Evolutionary conservation across 2,329 filamentous ascomycete genomes (phyloP), one percentile per base, ranked within the genome.

Genomic region (Curvularia verruculosa): DNA sequence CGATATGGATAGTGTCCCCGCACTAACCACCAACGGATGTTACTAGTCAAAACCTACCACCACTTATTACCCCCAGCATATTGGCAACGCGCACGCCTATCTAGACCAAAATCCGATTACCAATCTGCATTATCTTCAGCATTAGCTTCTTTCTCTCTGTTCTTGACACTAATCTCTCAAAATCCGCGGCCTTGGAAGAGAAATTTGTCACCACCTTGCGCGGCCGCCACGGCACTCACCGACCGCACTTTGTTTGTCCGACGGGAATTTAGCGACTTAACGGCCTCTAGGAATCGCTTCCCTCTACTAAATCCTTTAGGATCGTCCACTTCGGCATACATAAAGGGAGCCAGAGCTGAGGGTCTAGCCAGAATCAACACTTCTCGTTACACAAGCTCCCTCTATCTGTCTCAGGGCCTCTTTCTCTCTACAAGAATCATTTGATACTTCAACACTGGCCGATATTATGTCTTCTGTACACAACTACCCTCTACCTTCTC

Each of bases 401-500:
- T n/a, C n/a, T n/a, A n/a, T n/a, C n/a, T n/a, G n/a, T n/a, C n/a
- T n/a, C n/a, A n/a, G n/a, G n/a, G n/a, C n/a, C n/a, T n/a, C n/a
- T n/a, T n/a, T n/a, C n/a, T n/a, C n/a, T n/a, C n/a, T n/a, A n/a
- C 28, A 10, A 41, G 9, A 52, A 48, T 41, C 34, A 21, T 26
- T 36, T 5, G 2, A 7, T 18, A 36, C 5, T 8, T 3, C 34
- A 4, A 15, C 13, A 52, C 47, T 52, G 49, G 26, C 28, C 9
- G 18, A 41, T 2, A 49, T 19, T 21, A 43, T 26, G 24, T n/a
- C 31, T 15, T 1, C 26, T 8, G 21, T 46, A 5, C 56, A 31
- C 8, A 39, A 58, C 55, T 69, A 68, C 44, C 68, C 69, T 2
- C 60, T 67, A 28, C 56, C 69, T 8, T 18, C 53, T 5, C 41